phyloP scores from a whole-genome alignment of 2,329 filamentous ascomycete genomes.

The Ascochyta fabae region DNA sequence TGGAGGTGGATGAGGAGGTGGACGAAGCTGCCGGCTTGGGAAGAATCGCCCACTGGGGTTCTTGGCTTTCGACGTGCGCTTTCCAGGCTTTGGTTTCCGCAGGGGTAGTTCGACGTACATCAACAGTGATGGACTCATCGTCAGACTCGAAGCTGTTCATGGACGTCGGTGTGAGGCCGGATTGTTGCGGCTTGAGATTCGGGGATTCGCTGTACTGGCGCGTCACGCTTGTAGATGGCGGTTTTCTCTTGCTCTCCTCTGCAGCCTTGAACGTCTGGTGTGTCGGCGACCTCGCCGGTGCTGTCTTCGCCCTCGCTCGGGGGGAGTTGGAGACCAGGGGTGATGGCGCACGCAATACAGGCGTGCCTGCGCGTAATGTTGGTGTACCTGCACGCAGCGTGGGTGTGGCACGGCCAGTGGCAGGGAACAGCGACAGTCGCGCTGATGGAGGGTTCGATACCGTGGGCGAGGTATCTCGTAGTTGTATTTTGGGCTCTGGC shows the following conservation, averaged over 20 bases:
- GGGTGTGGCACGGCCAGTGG: conserved; percentile 23
- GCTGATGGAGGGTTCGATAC: conserved; percentile 36
- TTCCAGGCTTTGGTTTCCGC: conserved; percentile 24
- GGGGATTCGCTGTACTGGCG: conserved; percentile 19
- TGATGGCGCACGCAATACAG: conserved; percentile 33
- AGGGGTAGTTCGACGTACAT: conserved; percentile 26
- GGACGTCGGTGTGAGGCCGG: conserved; percentile 35
- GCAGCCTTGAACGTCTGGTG: conserved; percentile 28
- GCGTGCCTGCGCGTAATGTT: conserved; percentile 17
- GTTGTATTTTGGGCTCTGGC: conserved; percentile 30
- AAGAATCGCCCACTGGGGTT: conserved; percentile 43
- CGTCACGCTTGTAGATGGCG: conserved; percentile 10
- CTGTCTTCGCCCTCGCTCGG: conserved; percentile 37
- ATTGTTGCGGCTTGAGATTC: conserved; percentile 20
- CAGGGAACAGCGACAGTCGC: conserved; percentile 44
- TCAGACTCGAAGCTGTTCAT: conserved; percentile 41
- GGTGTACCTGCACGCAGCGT: conserved; percentile 8
- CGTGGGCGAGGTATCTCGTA: conserved; percentile 44
- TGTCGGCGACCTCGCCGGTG: conserved; percentile 38
- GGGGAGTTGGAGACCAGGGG: conserved; percentile 28
- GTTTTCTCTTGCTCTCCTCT: conserved; percentile 11
- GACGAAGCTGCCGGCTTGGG: conserved; percentile 22
- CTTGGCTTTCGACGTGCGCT: conserved; percentile 31
- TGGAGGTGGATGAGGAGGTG: not conserved
- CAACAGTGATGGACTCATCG: conserved; percentile 37